Evolutionary conservation across 441 rosid species (phyloP).

Genomic region (Manihot esculenta): DNA sequence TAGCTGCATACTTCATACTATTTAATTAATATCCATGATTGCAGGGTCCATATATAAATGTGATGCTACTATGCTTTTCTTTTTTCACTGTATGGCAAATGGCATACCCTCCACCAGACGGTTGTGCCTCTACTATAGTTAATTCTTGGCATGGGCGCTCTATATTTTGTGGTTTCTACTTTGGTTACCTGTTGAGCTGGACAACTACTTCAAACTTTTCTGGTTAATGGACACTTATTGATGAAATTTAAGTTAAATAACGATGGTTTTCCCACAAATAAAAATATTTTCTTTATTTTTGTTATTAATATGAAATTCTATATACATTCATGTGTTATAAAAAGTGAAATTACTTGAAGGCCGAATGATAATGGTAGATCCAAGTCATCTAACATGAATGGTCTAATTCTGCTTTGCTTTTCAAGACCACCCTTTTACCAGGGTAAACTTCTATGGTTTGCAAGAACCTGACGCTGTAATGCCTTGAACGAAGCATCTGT

Average conservation of each 20-base stretch:
- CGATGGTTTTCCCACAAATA: neutral
- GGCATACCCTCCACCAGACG: neutral
- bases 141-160: neutral
- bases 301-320: neutral
- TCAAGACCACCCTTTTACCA: neutral
- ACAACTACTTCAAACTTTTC: neutral
- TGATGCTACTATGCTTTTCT: neutral
- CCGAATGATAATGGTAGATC: neutral
- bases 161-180: neutral
- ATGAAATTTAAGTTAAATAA: neutral
- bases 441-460: neutral
- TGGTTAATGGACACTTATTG: neutral
- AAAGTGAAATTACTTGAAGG: neutral
- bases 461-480: neutral
- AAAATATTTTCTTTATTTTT: neutral
- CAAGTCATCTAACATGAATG: neutral
- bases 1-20: neutral
- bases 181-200: neutral
- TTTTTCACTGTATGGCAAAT: neutral
- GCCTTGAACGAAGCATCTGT: neutral
- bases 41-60: neutral
- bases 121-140: neutral
- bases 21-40: conserved; percentile 1
- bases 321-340: neutral
- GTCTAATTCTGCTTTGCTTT: neutral